These are phyloP conservation scores for Diplodia mutila DNA, from an alignment of 2,329 filamentous ascomycete genomes.

Conservation along the genomic window DNA sequence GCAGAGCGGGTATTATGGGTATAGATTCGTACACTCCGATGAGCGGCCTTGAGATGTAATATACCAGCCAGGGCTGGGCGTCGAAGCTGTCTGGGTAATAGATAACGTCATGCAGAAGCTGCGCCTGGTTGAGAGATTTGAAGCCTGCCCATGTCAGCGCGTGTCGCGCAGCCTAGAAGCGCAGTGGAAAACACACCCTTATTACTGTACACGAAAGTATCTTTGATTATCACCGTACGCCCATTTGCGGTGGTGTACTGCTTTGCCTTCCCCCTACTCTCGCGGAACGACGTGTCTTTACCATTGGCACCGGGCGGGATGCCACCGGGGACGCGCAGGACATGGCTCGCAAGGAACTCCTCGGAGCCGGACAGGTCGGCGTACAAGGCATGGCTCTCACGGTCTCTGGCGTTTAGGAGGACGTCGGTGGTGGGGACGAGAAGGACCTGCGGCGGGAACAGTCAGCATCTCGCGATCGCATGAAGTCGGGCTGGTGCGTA, in stretches of 20 bases:
- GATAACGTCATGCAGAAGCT: slow-evolving; percentile 78
- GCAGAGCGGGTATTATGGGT: slow-evolving; percentile 68
- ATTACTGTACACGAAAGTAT: slow-evolving; percentile 90
- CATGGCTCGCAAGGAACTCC: slow-evolving; percentile 96
- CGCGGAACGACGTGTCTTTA: slow-evolving; percentile 67
- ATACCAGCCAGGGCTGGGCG: slow-evolving; percentile 91
- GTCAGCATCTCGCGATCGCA: slow-evolving; percentile 22
- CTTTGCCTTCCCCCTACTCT: slow-evolving; percentile 89
- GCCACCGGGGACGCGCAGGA: slow-evolving; percentile 75
- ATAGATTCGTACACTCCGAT: slow-evolving; percentile 81
- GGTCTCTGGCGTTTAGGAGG: slow-evolving; percentile 83
- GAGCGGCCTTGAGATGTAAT: slow-evolving; percentile 90
- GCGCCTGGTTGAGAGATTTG: slow-evolving; percentile 86
- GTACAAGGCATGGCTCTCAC: slow-evolving; percentile 76
- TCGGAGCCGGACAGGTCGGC: slow-evolving; percentile 84
- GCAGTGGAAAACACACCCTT: slow-evolving; percentile 66
- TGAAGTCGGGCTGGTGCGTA: slow-evolving; percentile 42
- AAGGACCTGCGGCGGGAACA: slow-evolving; percentile 61
- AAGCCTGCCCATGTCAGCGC: slow-evolving; percentile 64
- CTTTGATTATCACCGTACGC: slow-evolving; percentile 90
- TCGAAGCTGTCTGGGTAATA: slow-evolving; percentile 92
- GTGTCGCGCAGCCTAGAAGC: slow-evolving; percentile 29
- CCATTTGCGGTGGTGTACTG: slow-evolving; percentile 93
- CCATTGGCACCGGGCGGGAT: slow-evolving; percentile 50
- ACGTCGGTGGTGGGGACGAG: slow-evolving; percentile 93